Conservation (phyloP, 768 basidiomycete genomes). For the Neoboletus magnificus region DNA sequence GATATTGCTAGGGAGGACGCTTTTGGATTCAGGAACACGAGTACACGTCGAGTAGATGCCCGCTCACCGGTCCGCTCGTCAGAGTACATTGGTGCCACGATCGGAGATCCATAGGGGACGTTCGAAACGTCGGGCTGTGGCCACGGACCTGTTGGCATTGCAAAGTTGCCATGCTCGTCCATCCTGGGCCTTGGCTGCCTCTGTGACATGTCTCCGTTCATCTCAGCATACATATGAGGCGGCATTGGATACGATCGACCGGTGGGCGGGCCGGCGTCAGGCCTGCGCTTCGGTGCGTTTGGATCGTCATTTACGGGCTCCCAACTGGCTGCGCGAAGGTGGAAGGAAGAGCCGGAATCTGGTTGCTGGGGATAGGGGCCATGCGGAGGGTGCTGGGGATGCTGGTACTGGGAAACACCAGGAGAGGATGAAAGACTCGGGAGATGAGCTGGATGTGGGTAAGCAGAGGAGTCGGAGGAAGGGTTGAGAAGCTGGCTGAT, state of each 20-base stretch:
- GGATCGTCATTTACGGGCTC: conserved; percentile 37
- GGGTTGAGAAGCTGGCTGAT: conserved; percentile 51
- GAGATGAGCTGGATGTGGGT: conserved; percentile 30
- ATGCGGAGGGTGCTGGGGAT: conserved; percentile 26
- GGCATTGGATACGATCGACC: conserved; percentile 36
- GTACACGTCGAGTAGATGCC: conserved; percentile 6
- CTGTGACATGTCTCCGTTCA: conserved; percentile 31
- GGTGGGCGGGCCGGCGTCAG: conserved; percentile 31
- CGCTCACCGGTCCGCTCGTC: conserved; percentile 56
- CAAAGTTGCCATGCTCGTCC: conserved; percentile 31
- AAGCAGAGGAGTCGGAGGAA: conserved; percentile 39
- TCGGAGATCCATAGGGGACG: conserved; percentile 43
- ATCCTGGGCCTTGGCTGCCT: conserved; percentile 29
- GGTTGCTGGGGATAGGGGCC: conserved; percentile 27
- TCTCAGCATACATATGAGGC: conserved; percentile 33
- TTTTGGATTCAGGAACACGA: conserved; percentile 17
- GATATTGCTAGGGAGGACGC: conserved; percentile 36
- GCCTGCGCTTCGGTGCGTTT: conserved; percentile 35
- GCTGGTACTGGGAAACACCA: conserved; percentile 27
- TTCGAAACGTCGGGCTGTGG: conserved; percentile 31
- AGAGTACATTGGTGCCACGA: conserved; percentile 48
- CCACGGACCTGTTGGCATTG: conserved; percentile 32
- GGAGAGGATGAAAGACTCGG: conserved; percentile 22
- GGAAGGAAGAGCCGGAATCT: conserved; percentile 38
- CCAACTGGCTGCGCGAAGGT: conserved; percentile 66